Base-by-base conservation (phyloP, 345 rosid genomes). In the Sisymbrium altissimum region DNA sequence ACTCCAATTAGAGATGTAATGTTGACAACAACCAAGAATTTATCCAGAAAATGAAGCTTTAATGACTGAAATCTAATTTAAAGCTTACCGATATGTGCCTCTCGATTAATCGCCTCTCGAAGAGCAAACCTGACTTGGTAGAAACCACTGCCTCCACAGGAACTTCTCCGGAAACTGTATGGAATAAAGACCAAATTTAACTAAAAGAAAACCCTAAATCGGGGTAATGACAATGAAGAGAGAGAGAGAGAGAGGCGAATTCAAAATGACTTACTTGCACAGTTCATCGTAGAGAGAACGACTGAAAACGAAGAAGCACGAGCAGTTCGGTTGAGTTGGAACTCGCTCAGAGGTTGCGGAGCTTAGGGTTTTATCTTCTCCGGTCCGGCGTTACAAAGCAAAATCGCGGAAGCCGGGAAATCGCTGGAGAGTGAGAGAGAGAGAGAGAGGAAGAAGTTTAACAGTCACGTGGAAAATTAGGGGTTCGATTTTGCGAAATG, bases 71-170 rank as follows among this genome's bases (percentile, higher is more conserved):
- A 23, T 23, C 3, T 23, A 23, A n/a, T n/a, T n/a, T n/a, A n/a
- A 46, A 59, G 63, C 77, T 10, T 76, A 92, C 99, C 76, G 81
- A 67, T 63, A 95, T 86, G 71, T 89, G 93, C 19, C 91, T 84
- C 81, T 92, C 97, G 74, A 95, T 92, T 78, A 95, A 78, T 58
- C 99, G 96, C 82, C 81, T 90, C 87, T 95, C 97, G 71, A 63
- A 95, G 36, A 95, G 85, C 73, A 89, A 84, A 11, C 99, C 99
- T 33, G 97, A 89, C 60, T 80, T 89, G 71, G 56, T 86, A 1
- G 96, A 87, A 23, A 92, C 89, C 9, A 95, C 97, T 13, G 99
- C 97, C 65, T 87, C 96, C 76, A 82, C 93, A 77, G 99, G 97
- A 75, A 95, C 89, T 81, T 88, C 96, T 78, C 97, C 96, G 72